A percentile compares a stretch with the other conserved stretches of the same genome.
These are phyloP conservation scores for Termitomyces sp. DNA, from an alignment of 768 basidiomycete genomes.

Conservation along the genomic window DNA sequence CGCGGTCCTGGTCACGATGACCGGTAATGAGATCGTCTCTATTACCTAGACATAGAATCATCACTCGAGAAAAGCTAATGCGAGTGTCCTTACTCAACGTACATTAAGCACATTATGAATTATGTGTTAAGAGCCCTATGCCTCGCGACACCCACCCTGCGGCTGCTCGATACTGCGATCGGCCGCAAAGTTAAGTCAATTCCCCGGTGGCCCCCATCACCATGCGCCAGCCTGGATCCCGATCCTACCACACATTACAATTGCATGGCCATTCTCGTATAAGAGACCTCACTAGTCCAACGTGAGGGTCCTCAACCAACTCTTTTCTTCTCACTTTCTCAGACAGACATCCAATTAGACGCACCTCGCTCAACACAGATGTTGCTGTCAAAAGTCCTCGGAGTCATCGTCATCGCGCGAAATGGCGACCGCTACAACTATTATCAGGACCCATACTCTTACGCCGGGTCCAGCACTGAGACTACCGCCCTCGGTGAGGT, in stretches of 20 bases:
- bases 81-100: too few relatives aligned
- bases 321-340: slow-evolving; percentile 1
- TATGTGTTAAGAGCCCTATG: slow-evolving; percentile 44
- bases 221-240: neutral
- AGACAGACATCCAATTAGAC: neutral
- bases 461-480: slow-evolving; percentile 55
- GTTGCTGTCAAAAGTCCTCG: slow-evolving; percentile 60
- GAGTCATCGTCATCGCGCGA: slow-evolving; percentile 72
- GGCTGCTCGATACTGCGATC: neutral
- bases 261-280: neutral
- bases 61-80: too few relatives aligned
- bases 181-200: neutral
- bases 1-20: too few relatives aligned
- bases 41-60: too few relatives aligned
- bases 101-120: slow-evolving; percentile 46
- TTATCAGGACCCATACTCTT: slow-evolving; percentile 68
- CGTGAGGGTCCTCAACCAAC: neutral
- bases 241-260: neutral
- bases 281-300: neutral
- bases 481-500: slow-evolving; percentile 77
- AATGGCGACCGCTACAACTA: slow-evolving; percentile 71
- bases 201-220: neutral
- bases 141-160: neutral
- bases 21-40: neutral
- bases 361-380: slow-evolving; percentile 18